A percentile compares a stretch with the other conserved stretches of the same genome.
These are phyloP conservation scores for Wickerhamomyces chaumierensis DNA, from an alignment of 805 yeast species.

Conservation along the genomic window DNA sequence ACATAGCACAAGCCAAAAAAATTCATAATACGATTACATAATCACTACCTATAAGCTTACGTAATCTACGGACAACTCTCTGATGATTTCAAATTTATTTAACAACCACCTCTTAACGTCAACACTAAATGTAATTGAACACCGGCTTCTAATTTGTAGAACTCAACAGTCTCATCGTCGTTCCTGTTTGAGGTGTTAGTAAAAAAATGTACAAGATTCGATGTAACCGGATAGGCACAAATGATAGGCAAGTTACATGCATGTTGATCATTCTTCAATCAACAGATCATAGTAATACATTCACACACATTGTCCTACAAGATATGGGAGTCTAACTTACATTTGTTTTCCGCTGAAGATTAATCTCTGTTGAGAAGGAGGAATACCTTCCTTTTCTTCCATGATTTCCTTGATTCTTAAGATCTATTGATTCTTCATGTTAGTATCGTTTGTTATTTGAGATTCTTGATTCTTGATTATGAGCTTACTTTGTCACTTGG, in stretches of 20 bases:
- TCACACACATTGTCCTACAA: no score
- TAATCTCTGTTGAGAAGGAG: slow-evolving; percentile 90
- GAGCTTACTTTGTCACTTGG: slow-evolving; percentile 47
- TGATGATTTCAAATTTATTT: not conserved
- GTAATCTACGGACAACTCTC: not conserved
- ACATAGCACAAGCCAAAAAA: no score
- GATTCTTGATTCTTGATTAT: no score
- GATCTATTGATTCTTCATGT: slow-evolving; percentile 22
- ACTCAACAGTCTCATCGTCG: slow-evolving; percentile 64
- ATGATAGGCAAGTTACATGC: no score
- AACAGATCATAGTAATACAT: no score
- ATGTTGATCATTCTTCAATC: no score
- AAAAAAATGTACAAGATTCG: no score
- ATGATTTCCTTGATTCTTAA: slow-evolving; percentile 77
- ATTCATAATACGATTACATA: no score
- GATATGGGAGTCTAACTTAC: no score
- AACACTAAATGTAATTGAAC: slow-evolving; percentile 82
- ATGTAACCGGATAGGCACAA: no score
- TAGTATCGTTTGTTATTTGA: no score
- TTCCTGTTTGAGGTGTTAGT: slow-evolving; percentile 31
- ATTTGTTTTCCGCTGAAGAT: slow-evolving; percentile 86
- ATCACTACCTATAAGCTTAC: not conserved
- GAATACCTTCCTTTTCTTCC: slow-evolving; percentile 95
- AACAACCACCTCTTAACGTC: slow-evolving; percentile 80
- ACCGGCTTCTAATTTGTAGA: slow-evolving; percentile 74